Conservation (phyloP, 2,329 filamentous ascomycete genomes). For the Trichoderma sp. region DNA sequence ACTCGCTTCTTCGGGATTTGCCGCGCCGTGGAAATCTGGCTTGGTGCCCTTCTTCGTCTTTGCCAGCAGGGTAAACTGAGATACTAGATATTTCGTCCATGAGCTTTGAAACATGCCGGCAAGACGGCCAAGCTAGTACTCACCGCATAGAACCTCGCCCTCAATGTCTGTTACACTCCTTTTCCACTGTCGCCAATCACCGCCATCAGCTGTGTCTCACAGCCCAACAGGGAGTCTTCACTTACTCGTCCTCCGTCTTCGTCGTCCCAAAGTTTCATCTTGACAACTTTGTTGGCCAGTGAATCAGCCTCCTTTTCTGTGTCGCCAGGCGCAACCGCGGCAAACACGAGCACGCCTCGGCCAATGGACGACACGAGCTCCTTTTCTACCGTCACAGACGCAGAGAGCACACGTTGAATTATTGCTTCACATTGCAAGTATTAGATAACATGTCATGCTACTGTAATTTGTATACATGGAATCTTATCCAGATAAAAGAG, state of each 20-base stretch:
- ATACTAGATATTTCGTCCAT: constrained; percentile 58
- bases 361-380: constrained; percentile 88
- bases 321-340: constrained; percentile 85
- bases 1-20: constrained; percentile 73
- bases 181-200: constrained; percentile 67
- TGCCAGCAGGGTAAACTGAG: constrained; percentile 92
- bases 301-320: constrained; percentile 83
- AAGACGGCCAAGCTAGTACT: neutral
- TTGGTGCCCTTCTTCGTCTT: constrained; percentile 95
- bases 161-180: constrained; percentile 80
- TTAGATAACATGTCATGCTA: constrained; percentile 17
- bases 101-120: neutral
- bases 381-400: constrained; percentile 91
- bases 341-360: constrained; percentile 84
- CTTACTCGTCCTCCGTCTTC: constrained; percentile 64
- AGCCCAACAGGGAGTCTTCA: neutral
- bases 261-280: constrained; percentile 89
- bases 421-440: constrained; percentile 59
- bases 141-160: constrained; percentile 93
- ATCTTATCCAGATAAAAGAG: neutral
- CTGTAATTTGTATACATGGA: neutral
- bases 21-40: constrained; percentile 89
- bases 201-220: neutral
- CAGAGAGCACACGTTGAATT: constrained; percentile 88
- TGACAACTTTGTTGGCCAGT: constrained; percentile 81